Conservation (phyloP, 495 filamentous ascomycete species). For the Haplographium delicatum region DNA sequence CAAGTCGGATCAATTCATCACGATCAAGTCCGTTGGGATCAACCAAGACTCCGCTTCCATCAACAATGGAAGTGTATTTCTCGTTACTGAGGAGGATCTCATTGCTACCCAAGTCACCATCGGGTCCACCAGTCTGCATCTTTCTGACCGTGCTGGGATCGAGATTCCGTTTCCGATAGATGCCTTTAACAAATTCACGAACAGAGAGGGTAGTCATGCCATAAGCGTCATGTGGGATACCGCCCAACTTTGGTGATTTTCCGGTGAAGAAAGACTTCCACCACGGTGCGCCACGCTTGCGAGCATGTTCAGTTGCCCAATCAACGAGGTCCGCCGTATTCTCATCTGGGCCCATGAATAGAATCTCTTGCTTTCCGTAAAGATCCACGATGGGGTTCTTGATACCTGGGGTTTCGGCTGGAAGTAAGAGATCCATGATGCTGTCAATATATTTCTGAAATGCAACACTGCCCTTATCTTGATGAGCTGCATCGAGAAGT, state of each 20-base stretch:
- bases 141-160: slow-evolving; percentile 79
- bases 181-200: slow-evolving; percentile 89
- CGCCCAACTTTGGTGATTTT: slow-evolving; percentile 91
- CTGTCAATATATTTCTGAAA: slow-evolving; percentile 99
- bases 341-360: slow-evolving; percentile 98
- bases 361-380: slow-evolving; percentile 87
- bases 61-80: slow-evolving; percentile 88
- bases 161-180: slow-evolving; percentile 90
- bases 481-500: slow-evolving; percentile 85
- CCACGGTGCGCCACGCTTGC: slow-evolving; percentile 84
- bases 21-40: slow-evolving; percentile 86
- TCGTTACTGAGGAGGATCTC: slow-evolving; percentile 95
- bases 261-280: slow-evolving; percentile 99
- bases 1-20: slow-evolving; percentile 75
- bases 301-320: slow-evolving; percentile 95
- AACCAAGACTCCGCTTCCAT: slow-evolving; percentile 90
- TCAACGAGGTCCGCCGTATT: slow-evolving; percentile 96
- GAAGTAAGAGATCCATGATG: slow-evolving; percentile 89
- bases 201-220: slow-evolving; percentile 98
- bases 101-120: slow-evolving; percentile 95
- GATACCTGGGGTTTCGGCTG: slow-evolving; percentile 87
- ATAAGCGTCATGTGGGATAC: slow-evolving; percentile 92
- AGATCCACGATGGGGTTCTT: slow-evolving; percentile 98
- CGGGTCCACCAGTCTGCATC: slow-evolving; percentile 95
- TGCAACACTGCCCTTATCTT: slow-evolving; percentile 83